Percentiles rank a stretch among this genome's conserved stretches.
phyloP scores from a whole-genome alignment of 805 yeast species.

The Saccharomycopsis sp. region DNA sequence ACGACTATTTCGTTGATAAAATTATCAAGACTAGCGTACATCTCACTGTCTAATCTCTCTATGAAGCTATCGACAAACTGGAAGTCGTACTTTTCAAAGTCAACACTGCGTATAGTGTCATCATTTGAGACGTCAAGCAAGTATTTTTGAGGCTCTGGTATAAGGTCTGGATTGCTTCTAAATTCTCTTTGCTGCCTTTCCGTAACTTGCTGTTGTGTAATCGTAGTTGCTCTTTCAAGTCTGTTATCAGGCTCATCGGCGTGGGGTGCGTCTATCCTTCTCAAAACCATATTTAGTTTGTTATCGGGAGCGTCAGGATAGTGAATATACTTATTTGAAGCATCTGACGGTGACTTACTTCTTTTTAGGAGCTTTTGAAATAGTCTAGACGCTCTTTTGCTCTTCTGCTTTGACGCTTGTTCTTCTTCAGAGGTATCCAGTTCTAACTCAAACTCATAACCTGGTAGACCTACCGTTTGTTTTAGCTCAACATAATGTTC shows the following conservation, averaged over 20 bases:
- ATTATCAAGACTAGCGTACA: conserved; percentile 41
- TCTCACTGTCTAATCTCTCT: conserved; percentile 29
- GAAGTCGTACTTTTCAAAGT: conserved; percentile 21
- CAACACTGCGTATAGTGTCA: conserved; percentile 31
- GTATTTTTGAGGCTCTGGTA: conserved; percentile 55
- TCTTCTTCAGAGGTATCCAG: too few relatives aligned
- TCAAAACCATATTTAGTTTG: background rate
- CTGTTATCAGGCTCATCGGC: background rate
- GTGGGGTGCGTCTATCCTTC: background rate
- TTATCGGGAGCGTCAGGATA: background rate
- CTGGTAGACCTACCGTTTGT: background rate
- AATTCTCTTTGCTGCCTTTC: conserved; percentile 59
- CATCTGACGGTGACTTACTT: background rate
- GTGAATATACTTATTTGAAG: background rate
- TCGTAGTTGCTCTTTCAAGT: conserved; percentile 63
- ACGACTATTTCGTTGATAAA: conserved; percentile 49
- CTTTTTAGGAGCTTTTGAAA: background rate
- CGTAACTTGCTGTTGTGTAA: conserved; percentile 61
- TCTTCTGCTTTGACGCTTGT: background rate
- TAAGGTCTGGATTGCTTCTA: conserved; percentile 50
- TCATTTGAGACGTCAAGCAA: conserved; percentile 39
- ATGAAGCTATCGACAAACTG: conserved; percentile 40
- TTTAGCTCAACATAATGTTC: background rate
- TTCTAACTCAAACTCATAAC: background rate
- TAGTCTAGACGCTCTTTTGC: background rate